Evolutionary conservation across 2,329 filamentous ascomycete genomes (phyloP), one percentile per base, ranked within the genome.

Genomic region (Harringtonia lauricola): DNA sequence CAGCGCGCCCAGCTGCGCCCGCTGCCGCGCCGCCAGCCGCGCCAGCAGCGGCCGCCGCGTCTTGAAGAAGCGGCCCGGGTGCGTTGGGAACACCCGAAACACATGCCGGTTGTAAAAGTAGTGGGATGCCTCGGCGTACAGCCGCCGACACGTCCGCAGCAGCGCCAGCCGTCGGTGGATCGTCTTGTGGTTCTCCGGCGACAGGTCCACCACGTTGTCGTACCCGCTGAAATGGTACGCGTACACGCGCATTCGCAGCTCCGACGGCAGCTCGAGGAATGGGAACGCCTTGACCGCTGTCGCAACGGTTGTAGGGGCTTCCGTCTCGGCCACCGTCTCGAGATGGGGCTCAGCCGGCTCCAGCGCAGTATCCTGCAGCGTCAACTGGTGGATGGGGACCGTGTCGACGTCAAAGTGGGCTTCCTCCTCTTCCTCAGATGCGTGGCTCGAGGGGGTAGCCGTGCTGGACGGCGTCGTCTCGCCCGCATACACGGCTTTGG

Each of bases 241-340:
- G 57, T 87, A 88, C 13, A 89, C 73, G 52, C 77, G 75, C 47
- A 82, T 65, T 8, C 84, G 79, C 26, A 89, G 60, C 56, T 89
- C 84, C 0, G 75, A 70, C 0, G 84, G 83, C 1, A 89, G 64
- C 26, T 73, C 65, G 46, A 87, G 68, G 57, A 88, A 83, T 8
- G 65, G 72, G 44, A 86, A 86, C 0, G 74, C 69, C 36, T 61
- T 65, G 21, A 54, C 26, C 31, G 49, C 36, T 19, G 42, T 48
- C 18, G n/a, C n/a, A n/a, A n/a, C n/a, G n/a, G n/a, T n/a, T n/a
- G n/a, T n/a, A n/a, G n/a, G n/a, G 14, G 14, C 17, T 34, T 7
- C 17, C 31, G 24, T 47, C n/a, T 40, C 34, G n/a, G 39, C n/a
- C 29, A 33, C 29, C n/a, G 41, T 18, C 29, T 34, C 15, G 54